These are phyloP conservation scores for Suillus spraguei DNA, from an alignment of 768 basidiomycete species.

Conservation along the genomic window DNA sequence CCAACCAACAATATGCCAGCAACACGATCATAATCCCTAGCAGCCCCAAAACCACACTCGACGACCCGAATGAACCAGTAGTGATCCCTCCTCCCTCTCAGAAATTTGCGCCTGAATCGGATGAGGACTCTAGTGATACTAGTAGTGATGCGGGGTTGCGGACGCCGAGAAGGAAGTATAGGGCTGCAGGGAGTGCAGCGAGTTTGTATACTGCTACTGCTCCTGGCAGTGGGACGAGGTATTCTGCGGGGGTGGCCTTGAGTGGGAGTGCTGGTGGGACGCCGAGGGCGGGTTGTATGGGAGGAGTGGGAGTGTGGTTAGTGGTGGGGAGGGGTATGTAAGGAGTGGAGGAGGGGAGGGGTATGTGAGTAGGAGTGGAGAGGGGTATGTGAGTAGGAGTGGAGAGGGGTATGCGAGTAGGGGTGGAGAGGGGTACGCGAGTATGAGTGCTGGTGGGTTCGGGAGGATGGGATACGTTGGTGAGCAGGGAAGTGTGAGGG, in stretches of 20 bases:
- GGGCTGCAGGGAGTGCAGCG: constrained; percentile 18
- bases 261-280: not conserved
- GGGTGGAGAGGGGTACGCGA: not conserved
- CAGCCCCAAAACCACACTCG: constrained; percentile 2
- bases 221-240: constrained; percentile 11
- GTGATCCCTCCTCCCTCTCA: constrained; percentile 34
- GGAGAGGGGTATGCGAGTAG: not conserved
- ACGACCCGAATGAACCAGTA: constrained; percentile 17
- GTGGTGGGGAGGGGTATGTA: not conserved
- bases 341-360: not conserved
- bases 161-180: constrained; percentile 32
- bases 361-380: not conserved
- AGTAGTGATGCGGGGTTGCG: constrained; percentile 29
- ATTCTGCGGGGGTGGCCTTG: not conserved
- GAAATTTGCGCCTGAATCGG: constrained; percentile 19
- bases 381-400: not conserved
- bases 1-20: not conserved
- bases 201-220: constrained; percentile 19
- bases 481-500: constrained; percentile 7
- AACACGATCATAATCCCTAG: constrained; percentile 7
- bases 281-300: not conserved
- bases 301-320: not conserved
- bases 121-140: constrained; percentile 34
- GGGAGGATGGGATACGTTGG: not conserved
- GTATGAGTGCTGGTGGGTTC: not conserved